Evolutionary conservation across 106 monocot species (phyloP).

Genomic region (Gastrodia elata): DNA sequence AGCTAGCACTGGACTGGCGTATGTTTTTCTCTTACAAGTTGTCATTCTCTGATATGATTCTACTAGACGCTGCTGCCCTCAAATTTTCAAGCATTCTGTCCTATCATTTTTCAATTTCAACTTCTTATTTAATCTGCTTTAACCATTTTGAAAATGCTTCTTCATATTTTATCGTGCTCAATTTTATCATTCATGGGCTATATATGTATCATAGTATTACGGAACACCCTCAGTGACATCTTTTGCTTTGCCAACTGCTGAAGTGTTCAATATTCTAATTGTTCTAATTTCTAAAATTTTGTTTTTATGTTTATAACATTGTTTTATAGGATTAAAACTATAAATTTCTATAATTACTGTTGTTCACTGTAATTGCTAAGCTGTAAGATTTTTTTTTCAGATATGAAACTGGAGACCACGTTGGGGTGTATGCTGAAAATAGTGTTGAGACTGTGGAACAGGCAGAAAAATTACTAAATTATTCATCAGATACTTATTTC

Average conservation of each 20-base stretch:
- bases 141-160: background rate
- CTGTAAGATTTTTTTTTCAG: constrained; percentile 21
- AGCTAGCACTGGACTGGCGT: constrained; percentile 65
- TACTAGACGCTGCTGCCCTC: background rate
- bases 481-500: constrained; percentile 66
- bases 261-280: background rate
- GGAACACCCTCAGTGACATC: background rate
- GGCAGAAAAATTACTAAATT: constrained; percentile 67
- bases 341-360: background rate
- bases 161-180: background rate
- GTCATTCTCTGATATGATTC: background rate
- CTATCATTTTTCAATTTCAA: background rate
- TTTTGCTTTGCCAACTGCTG: background rate
- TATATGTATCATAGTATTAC: background rate
- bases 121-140: background rate
- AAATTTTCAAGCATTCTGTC: background rate
- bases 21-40: constrained; percentile 19
- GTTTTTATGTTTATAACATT: constrained; percentile 73
- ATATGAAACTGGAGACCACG: constrained; percentile 97
- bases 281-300: background rate
- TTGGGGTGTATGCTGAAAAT: constrained; percentile 90
- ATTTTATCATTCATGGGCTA: background rate
- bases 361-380: background rate
- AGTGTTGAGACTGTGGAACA: constrained; percentile 68
- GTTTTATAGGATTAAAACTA: too few species aligned